Base-by-base conservation (phyloP, 345 rosid species). In the Raphanus sativus region DNA sequence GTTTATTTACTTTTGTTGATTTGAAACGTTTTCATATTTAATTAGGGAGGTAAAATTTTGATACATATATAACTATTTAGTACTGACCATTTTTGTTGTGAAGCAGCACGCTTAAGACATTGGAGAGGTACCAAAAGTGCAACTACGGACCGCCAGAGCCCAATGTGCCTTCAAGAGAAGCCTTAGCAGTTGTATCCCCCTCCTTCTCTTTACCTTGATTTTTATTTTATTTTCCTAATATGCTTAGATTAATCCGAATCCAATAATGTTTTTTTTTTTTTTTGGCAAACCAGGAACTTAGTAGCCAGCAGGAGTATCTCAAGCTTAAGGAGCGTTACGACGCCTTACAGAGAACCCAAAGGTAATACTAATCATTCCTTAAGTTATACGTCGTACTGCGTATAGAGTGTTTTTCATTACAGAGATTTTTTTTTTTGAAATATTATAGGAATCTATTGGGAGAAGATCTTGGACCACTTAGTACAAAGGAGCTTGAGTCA, bases 111-210 rank as follows among this genome's bases (percentile, higher is more conserved):
- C 86, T 94, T 75, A 75, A 88, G 78, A 92, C 98, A 16, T 84
- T 94, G 58, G 98, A 94, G 87, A 92, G 98, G 89, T 94, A 94
- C 86, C 96, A 94, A 76, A 94, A 94, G 76, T 90, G 97, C 76
- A 94, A 87, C 88, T 92, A 92, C 83, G 98, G 95, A 82, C 97
- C 95, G 45, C 95, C 97, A n/a, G 97, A 92, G 73, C 82, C 93
- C 24, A 90, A 85, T 76, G 86, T 83, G 73, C 91, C 97, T 16
- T 71, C 97, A 67, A 90, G 93, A 79, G 98, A 92, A 77, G 92
- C 97, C 77, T 80, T 90, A 90, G 97, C 88, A 90, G 77, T 81
- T 73, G 82, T 75, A 75, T 3, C 25, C 10, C 10, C 25, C 24
- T 50, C 29, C 4, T 70, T 69, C 56, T 65, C 36, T 58, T 75